Evolutionary conservation across 495 filamentous ascomycete genomes (phyloP).

Genomic region (Penicillium dipodomyicola): DNA sequence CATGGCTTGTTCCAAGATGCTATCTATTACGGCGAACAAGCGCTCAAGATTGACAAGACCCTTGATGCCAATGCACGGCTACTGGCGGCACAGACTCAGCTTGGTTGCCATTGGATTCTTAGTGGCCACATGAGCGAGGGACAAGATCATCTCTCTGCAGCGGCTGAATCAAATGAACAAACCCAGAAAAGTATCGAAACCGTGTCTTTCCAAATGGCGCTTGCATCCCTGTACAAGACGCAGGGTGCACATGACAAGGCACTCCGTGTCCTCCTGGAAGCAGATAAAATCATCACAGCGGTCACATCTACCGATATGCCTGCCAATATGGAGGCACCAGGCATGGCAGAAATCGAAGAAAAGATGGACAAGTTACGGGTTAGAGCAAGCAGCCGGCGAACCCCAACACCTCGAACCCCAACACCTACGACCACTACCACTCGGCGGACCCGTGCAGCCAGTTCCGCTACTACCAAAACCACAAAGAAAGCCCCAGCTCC

Average conservation of each 20-base stretch:
- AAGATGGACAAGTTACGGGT: slow-evolving; percentile 43
- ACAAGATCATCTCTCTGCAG: slow-evolving; percentile 54
- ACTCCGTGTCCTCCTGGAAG: slow-evolving; percentile 43
- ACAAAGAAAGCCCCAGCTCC: slow-evolving; percentile 31
- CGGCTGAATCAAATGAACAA: slow-evolving; percentile 41
- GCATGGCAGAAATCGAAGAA: slow-evolving; percentile 32
- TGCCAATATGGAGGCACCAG: slow-evolving; percentile 16
- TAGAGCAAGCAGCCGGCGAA: slow-evolving; percentile 29
- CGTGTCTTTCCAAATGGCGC: slow-evolving; percentile 44
- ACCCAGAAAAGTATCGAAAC: slow-evolving; percentile 46
- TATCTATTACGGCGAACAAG: slow-evolving; percentile 84
- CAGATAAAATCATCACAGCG: slow-evolving; percentile 40
- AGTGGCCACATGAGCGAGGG: slow-evolving; percentile 62
- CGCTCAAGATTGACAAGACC: slow-evolving; percentile 70
- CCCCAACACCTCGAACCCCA: slow-evolving; percentile 25
- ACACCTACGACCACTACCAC: slow-evolving; percentile 21
- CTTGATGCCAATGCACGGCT: slow-evolving; percentile 60
- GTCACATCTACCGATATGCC: slow-evolving; percentile 25
- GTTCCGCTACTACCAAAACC: slow-evolving; percentile 27
- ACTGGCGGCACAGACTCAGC: slow-evolving; percentile 51
- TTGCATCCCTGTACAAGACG: slow-evolving; percentile 40
- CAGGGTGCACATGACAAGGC: slow-evolving; percentile 50
- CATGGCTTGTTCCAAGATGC: slow-evolving; percentile 86
- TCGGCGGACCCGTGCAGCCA: slow-evolving; percentile 38
- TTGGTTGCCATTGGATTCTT: slow-evolving; percentile 63